Base-by-base conservation (phyloP, 2,329 filamentous ascomycete genomes). In the Byssothecium circinans region DNA sequence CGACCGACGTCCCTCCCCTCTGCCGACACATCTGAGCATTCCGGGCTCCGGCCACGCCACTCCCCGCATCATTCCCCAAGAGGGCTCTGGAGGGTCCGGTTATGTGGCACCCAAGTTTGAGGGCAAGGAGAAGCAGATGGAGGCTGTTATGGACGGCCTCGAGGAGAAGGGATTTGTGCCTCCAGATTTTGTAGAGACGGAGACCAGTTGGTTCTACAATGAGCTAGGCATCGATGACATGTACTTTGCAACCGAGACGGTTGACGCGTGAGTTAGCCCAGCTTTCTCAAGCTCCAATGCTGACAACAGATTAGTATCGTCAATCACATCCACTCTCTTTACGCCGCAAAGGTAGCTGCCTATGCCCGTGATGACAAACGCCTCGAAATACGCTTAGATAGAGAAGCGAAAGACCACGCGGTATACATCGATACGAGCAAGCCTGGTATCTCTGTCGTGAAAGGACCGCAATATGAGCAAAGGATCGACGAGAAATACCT, bases 381-480 rank as follows among this genome's bases (percentile, higher is more conserved):
- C 58, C 82, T 97, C 63, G 91, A 97, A 75, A 96, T 99, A 62
- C 85, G 91, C 54, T 78, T 99, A 34, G 92, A 97, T 70, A 96
- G 96, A 83, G 94, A 99, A 75, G 90, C 90, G 18, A 77, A 81
- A 49, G 94, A 97, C 70, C 94, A 97, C 68, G 94, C 94, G 50
- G 95, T 97, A 67, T 99, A 97, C 76, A 97, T 99, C 60, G 94
- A 99, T 71, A 99, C 94, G 45, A 96, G 91, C 72, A 87, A 87
- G 67, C 92, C 94, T 14, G 94, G 94, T 57, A 78, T 89, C 61
- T 88, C 86, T 49, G 81, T 85, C 38, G 77, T 88, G 18, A 77
- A 81, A 44, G 94, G 94, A 2, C 91, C 94, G n/a, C 82, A 86
- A 50, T 99, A 96, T 71, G 94, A 99, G 76, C 86, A 90, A 69